A percentile compares a stretch with the other conserved stretches of the same genome.
Evolutionary conservation across 495 filamentous ascomycete species (phyloP).

Genomic region (Penicillium cosmopolitanum): DNA sequence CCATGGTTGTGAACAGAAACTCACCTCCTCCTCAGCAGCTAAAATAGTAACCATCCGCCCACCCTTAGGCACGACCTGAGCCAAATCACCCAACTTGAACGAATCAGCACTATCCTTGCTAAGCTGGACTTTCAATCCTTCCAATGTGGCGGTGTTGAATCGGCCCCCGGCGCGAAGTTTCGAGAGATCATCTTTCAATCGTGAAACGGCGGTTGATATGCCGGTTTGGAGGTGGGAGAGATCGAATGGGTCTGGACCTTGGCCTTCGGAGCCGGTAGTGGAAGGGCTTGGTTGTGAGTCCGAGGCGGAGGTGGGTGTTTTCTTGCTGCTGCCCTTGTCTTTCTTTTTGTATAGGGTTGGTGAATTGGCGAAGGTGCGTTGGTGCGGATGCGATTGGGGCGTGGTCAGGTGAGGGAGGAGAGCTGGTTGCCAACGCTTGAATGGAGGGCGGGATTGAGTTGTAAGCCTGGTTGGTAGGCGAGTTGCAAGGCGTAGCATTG

Average conservation of each 20-base stretch:
- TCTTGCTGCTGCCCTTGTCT: constrained; percentile 34
- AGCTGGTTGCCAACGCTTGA: neutral
- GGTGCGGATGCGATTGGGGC: neutral
- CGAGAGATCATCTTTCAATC: constrained; percentile 64
- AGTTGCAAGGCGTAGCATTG: constrained; percentile 23
- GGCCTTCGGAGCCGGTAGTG: constrained; percentile 48
- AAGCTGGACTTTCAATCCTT: constrained; percentile 64
- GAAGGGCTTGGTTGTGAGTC: constrained; percentile 22
- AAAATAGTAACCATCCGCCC: constrained; percentile 69
- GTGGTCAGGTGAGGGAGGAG: neutral
- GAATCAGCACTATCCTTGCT: constrained; percentile 56
- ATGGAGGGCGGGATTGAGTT: neutral
- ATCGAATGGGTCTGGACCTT: constrained; percentile 73
- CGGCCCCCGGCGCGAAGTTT: constrained; percentile 68
- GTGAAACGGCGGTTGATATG: constrained; percentile 59
- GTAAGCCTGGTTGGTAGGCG: constrained; percentile 6
- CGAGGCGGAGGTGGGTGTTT: constrained; percentile 11
- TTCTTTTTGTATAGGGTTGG: constrained; percentile 42
- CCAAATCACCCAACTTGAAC: constrained; percentile 66
- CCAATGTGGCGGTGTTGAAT: constrained; percentile 69
- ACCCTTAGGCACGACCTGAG: constrained; percentile 74
- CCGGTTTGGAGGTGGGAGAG: constrained; percentile 63
- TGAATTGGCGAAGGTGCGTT: constrained; percentile 31
- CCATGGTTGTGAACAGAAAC: constrained; percentile 15
- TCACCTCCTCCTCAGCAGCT: constrained; percentile 63